A percentile compares a stretch with the other conserved stretches of the same genome.
Evolutionary conservation across 495 filamentous ascomycete species (phyloP).

Genomic region (Hypoxylon rickii): DNA sequence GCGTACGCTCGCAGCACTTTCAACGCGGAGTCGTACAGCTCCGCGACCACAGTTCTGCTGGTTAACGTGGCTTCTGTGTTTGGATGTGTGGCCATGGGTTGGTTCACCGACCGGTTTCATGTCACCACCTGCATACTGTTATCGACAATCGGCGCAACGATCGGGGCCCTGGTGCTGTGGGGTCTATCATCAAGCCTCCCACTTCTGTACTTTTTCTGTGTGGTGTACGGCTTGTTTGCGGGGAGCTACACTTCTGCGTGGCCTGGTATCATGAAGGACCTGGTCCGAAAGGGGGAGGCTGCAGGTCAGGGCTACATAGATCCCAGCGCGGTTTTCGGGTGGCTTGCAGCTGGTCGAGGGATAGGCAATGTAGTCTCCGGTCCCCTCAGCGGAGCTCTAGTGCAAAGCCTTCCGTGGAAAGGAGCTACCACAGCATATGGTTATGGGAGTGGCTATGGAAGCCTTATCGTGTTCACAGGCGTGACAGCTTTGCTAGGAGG

Average conservation of each 20-base stretch:
- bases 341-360: constrained; percentile 64
- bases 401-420: constrained; percentile 42
- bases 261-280: constrained; percentile 59
- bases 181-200: constrained; percentile 58
- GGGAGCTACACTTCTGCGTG: constrained; percentile 64
- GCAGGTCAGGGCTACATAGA: constrained; percentile 30
- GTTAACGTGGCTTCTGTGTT: constrained; percentile 60
- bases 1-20: constrained; percentile 49
- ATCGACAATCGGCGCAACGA: constrained; percentile 59
- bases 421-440: constrained; percentile 34
- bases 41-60: constrained; percentile 57
- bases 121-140: constrained; percentile 63
- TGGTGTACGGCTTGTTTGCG: constrained; percentile 69
- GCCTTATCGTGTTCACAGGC: constrained; percentile 61
- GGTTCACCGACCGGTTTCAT: constrained; percentile 61
- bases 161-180: constrained; percentile 69
- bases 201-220: constrained; percentile 63
- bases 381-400: constrained; percentile 58
- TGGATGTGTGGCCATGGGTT: constrained; percentile 59
- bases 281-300: constrained; percentile 38
- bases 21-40: constrained; percentile 40
- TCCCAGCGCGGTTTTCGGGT: constrained; percentile 45
- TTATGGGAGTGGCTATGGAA: constrained; percentile 56
- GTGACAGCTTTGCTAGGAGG: constrained; percentile 58
- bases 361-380: constrained; percentile 65